Evolutionary conservation across 768 basidiomycete genomes (phyloP), one percentile per base, ranked within the genome.

Genomic region (Suillus subluteus): DNA sequence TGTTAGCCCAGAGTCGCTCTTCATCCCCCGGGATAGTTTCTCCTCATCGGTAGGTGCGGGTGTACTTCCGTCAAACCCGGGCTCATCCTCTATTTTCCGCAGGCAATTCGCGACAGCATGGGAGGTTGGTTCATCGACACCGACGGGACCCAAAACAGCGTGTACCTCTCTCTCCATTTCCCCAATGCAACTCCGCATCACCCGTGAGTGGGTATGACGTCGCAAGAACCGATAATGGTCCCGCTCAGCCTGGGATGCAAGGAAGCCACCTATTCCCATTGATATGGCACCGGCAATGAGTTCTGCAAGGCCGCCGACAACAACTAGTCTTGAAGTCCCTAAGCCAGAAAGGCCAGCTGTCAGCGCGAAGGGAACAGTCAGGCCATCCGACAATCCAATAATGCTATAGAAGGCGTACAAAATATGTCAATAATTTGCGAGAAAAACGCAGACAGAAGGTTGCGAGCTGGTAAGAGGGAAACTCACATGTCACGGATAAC

Each of bases 261-360:
- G 90, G 85, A 97, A 98, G 23, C 97, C 97, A 63, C 98, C 98
- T 48, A 99, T 92, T 67, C 98, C 98, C 97, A 99, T 99, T 2
- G 93, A 95, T 58, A 99, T 93, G 15, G 96, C 94, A 8, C 98
- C 98, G 2, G 96, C 95, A 65, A 97, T 94, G 70, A 99, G 90
- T 76, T 99, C 98, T 1, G 98, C 97, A 41, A 97, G 81, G 18
- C 98, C 98, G 63, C 95, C 97, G 35, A 97, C 86, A 59, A 97
- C 91, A 68, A 99, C 98, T n/a, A 98, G 85, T 64, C 85, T 88
- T 8, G 94, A 95, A 67, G 93, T 89, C 56, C 96, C 96, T 50
- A 98, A 84, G 12, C 95, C 91, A 13, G 93, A 92, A 26, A 96
- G 85, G 63, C 95, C 95, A 7, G 95, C 95, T 3, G 95, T 88